phyloP scores from a whole-genome alignment of 2,329 filamentous ascomycete genomes.

The Cordyceps fumosorosea region DNA sequence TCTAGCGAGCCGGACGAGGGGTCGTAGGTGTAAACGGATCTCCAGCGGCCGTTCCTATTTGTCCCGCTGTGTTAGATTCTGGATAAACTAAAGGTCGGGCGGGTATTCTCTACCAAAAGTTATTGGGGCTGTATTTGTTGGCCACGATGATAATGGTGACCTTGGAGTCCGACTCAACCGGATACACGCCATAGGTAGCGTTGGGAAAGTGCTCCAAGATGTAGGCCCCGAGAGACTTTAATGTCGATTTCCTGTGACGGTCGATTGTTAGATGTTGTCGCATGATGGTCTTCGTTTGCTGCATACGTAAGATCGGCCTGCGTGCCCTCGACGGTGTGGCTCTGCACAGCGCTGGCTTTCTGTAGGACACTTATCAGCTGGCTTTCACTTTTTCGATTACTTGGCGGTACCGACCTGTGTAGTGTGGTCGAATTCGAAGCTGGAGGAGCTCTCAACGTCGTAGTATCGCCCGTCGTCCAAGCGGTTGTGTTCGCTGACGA shows the following conservation, averaged over 20 bases:
- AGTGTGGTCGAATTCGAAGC: constrained; percentile 80
- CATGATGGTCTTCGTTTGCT: background rate
- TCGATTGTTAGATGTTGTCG: constrained; percentile 16
- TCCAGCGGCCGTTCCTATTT: constrained; percentile 87
- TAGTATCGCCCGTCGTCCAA: constrained; percentile 79
- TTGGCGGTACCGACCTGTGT: constrained; percentile 53
- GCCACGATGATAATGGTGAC: constrained; percentile 80
- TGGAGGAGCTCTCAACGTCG: constrained; percentile 80
- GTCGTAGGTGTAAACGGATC: constrained; percentile 75
- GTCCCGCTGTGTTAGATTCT: constrained; percentile 16
- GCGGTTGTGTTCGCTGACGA: constrained; percentile 82
- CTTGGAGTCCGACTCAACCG: constrained; percentile 66
- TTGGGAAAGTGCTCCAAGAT: constrained; percentile 83
- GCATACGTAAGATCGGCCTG: constrained; percentile 75
- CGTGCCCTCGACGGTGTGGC: constrained; percentile 67
- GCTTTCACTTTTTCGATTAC: no score
- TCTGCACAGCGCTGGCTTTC: constrained; percentile 79
- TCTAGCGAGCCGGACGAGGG: constrained; percentile 62
- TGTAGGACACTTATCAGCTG: constrained; percentile 30
- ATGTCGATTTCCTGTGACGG: constrained; percentile 63
- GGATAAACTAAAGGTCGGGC: background rate
- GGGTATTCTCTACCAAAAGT: constrained; percentile 70
- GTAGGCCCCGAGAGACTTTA: constrained; percentile 70
- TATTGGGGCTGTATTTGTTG: constrained; percentile 96
- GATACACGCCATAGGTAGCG: constrained; percentile 75